phyloP scores from a whole-genome alignment of 257 asterid species.

The Solanum etuberosum region DNA sequence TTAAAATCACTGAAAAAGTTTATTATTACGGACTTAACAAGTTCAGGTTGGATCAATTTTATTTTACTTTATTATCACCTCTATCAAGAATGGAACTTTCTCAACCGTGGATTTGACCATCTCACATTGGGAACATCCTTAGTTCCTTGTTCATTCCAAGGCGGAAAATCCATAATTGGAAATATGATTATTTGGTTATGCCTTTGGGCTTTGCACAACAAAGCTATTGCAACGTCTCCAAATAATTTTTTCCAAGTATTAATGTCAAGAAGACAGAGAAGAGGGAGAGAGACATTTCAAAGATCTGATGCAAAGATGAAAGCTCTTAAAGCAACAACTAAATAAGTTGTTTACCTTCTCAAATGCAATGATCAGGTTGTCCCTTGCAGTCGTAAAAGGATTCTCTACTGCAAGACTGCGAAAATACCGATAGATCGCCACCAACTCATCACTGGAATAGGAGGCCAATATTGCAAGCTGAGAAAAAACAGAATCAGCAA shows the following conservation, averaged over 20 bases:
- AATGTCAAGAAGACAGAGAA: not conserved
- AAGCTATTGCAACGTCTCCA: not conserved
- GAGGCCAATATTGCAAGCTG: slow-evolving; percentile 96
- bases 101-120: not conserved
- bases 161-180: not conserved
- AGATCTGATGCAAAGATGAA: not conserved
- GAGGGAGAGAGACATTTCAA: not conserved
- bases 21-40: not conserved
- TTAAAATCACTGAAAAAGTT: not conserved
- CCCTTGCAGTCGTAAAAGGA: slow-evolving; percentile 84
- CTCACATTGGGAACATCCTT: not conserved
- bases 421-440: slow-evolving; percentile 77
- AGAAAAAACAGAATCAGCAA: slow-evolving; percentile 2
- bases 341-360: slow-evolving; percentile 62
- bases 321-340: not conserved
- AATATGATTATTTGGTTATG: not conserved
- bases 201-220: not conserved
- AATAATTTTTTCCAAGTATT: not conserved
- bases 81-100: not conserved
- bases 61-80: not conserved
- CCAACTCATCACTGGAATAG: slow-evolving; percentile 77
- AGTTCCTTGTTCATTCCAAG: not conserved
- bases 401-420: slow-evolving; percentile 84
- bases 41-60: not conserved
- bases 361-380: slow-evolving; percentile 81